These are phyloP conservation scores for Rhizopus arrhizus DNA, from an alignment of 371 early-diverging fungal genomes.

Conservation along the genomic window DNA sequence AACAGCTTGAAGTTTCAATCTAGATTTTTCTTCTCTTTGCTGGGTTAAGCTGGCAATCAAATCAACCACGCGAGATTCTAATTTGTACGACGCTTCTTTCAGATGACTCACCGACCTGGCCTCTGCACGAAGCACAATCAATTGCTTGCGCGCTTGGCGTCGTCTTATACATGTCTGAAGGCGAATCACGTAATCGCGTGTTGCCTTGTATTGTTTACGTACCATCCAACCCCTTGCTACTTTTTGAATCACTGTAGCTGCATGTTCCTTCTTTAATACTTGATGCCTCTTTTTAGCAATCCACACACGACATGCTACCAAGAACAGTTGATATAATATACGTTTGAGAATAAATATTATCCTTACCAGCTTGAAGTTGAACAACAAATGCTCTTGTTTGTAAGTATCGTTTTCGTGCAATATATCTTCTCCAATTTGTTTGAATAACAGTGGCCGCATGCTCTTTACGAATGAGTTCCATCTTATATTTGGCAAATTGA, in stretches of 20 bases:
- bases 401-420: slow-evolving; percentile 62
- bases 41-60: slow-evolving; percentile 78
- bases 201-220: slow-evolving; percentile 60
- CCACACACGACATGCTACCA: slow-evolving; percentile 47
- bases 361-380: slow-evolving; percentile 44
- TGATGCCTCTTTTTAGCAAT: slow-evolving; percentile 58
- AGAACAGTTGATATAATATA: no score
- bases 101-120: slow-evolving; percentile 89
- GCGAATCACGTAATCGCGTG: slow-evolving; percentile 62
- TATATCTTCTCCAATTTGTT: slow-evolving; percentile 67
- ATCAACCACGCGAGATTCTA: slow-evolving; percentile 93
- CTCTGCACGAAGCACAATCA: slow-evolving; percentile 77
- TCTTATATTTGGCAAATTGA: slow-evolving; percentile 55
- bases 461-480: slow-evolving; percentile 62
- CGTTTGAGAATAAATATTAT: no score
- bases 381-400: slow-evolving; percentile 38
- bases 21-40: slow-evolving; percentile 74
- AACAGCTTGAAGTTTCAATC: slow-evolving; percentile 57
- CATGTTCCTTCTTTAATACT: slow-evolving; percentile 54
- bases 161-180: slow-evolving; percentile 86
- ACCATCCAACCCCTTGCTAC: slow-evolving; percentile 65
- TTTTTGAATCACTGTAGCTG: slow-evolving; percentile 78
- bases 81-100: slow-evolving; percentile 89
- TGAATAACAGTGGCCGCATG: slow-evolving; percentile 81
- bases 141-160: slow-evolving; percentile 66